These are phyloP conservation scores for Rhytidiadelphus loreus DNA, from an alignment of 225 moss, liverwort and hornwort genomes.

Conservation along the genomic window DNA sequence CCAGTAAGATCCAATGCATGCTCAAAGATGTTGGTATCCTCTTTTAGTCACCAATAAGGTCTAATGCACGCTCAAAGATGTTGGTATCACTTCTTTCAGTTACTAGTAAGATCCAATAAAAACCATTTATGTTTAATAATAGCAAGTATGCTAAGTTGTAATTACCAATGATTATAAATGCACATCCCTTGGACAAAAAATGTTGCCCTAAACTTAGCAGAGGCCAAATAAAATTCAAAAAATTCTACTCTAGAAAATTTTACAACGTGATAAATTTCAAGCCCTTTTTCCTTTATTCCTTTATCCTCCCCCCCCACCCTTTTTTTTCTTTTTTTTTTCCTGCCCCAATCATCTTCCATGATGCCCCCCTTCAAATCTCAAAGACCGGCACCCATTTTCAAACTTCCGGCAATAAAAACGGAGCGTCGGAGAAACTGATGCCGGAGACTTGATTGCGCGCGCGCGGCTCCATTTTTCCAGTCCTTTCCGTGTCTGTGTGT, in stretches of 20 bases:
- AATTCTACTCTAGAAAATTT: background rate
- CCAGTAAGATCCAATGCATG: too few relatives aligned
- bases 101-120: background rate
- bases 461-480: background rate
- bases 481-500: background rate
- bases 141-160: fast-evolving
- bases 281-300: too few relatives aligned
- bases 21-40: fast-evolving
- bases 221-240: background rate
- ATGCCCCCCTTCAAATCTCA: background rate
- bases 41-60: background rate
- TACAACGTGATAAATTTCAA: background rate
- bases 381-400: background rate
- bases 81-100: fast-evolving
- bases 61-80: fast-evolving
- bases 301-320: too few relatives aligned
- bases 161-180: background rate
- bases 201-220: background rate
- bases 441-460: background rate
- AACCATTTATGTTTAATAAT: background rate
- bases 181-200: background rate
- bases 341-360: background rate
- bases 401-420: background rate
- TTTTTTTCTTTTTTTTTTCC: background rate
- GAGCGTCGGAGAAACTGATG: background rate